A percentile compares a stretch with the other conserved stretches of the same genome.
Evolutionary conservation across 2,329 filamentous ascomycete genomes (phyloP).

Genomic region (Endothia cerciana): DNA sequence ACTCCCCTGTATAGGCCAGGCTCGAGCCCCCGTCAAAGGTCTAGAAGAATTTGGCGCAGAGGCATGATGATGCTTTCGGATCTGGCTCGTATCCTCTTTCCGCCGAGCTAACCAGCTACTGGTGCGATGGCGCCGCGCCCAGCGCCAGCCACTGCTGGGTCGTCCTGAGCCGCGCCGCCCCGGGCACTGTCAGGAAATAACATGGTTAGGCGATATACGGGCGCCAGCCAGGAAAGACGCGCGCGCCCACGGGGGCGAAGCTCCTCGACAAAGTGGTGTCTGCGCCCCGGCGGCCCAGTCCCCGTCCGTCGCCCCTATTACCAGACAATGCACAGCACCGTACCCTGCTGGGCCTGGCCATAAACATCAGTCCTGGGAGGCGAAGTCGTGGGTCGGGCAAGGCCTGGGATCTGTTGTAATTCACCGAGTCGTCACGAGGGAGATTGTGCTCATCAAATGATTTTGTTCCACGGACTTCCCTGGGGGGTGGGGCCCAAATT

Average conservation of each 20-base stretch:
- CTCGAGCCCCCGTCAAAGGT: background rate
- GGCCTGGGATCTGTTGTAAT: no score
- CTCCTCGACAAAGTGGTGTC: no score
- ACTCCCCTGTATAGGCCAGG: background rate
- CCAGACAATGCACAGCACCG: no score
- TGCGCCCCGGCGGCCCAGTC: no score
- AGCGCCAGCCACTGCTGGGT: background rate
- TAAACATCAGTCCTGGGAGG: no score
- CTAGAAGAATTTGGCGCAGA: background rate
- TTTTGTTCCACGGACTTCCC: no score
- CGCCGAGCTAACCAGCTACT: background rate
- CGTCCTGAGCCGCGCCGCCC: background rate
- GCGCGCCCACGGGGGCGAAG: no score
- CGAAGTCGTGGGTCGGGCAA: no score
- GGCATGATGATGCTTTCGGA: background rate
- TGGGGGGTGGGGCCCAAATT: background rate
- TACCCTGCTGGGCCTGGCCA: no score
- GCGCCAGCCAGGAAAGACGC: background rate
- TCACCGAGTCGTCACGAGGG: no score
- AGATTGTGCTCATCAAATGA: no score
- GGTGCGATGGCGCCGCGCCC: background rate
- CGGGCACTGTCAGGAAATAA: background rate
- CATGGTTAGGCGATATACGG: background rate
- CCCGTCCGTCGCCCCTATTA: background rate
- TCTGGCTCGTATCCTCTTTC: background rate